These are phyloP conservation scores for Alternaria hordeiaustralica DNA, from an alignment of 2,329 filamentous ascomycete species.

Conservation along the genomic window DNA sequence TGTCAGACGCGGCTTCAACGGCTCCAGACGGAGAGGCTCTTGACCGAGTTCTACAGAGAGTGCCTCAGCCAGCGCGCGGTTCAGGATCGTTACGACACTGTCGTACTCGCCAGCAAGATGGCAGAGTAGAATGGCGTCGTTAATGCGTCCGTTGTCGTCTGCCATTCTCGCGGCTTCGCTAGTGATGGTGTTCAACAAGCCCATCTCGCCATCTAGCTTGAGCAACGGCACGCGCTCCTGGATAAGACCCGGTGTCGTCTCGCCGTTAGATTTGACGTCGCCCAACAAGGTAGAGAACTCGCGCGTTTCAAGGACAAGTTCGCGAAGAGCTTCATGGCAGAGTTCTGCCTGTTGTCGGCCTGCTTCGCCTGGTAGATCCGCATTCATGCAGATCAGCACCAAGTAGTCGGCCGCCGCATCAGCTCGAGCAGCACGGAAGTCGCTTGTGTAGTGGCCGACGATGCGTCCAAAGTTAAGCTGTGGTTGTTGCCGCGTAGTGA, in stretches of 20 bases:
- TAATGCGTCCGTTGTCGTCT: conserved; percentile 90
- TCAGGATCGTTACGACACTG: conserved; percentile 88
- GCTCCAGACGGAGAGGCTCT: conserved; percentile 77
- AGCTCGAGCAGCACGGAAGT: conserved; percentile 90
- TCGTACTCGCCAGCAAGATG: conserved; percentile 96
- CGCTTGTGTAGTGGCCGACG: conserved; percentile 92
- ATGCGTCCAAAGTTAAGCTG: conserved; percentile 95
- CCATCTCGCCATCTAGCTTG: conserved; percentile 76
- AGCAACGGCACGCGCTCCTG: conserved; percentile 85
- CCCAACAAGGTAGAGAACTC: conserved; percentile 95
- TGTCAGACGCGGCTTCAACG: conserved; percentile 72
- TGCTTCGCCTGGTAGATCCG: conserved; percentile 75
- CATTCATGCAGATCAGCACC: conserved; percentile 87
- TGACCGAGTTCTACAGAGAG: conserved; percentile 86
- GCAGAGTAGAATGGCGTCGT: conserved; percentile 92
- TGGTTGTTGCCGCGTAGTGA: conserved; percentile 71
- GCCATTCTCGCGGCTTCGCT: conserved; percentile 90
- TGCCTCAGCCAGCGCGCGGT: conserved; percentile 86
- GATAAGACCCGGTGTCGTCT: conserved; percentile 83
- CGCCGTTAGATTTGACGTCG: conserved; percentile 86
- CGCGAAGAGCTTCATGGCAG: conserved; percentile 90
- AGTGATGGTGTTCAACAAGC: conserved; percentile 91
- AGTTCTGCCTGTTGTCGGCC: conserved; percentile 79
- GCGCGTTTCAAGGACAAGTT: conserved; percentile 93
- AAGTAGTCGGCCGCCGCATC: conserved; percentile 94